Evolutionary conservation across 805 yeast genomes (phyloP), one percentile per base, ranked within the genome.

Genomic region (Lachancea sp.): DNA sequence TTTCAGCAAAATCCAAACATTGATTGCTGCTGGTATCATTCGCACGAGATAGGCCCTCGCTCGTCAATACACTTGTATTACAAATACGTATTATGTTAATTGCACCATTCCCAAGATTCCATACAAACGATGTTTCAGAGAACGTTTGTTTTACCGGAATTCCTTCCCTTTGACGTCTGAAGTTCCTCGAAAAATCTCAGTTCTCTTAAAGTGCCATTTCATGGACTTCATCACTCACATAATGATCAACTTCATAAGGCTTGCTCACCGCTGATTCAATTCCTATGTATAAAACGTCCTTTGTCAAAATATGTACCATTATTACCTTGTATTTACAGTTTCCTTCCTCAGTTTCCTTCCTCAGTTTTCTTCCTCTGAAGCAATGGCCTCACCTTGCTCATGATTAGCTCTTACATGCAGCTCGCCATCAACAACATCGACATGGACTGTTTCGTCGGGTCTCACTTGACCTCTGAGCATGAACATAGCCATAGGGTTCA

Each of bases 11-110:
- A 81, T 93, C 57, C 83, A 85, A 66, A 75, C 85, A 56, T 77
- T 93, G 66, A 83, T 90, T 64, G 96, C 97, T 46, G 96, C 98
- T 16, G 99, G 99, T 66, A 85, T 93, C 46, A 90, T 93, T 60
- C 47, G 47, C 20, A 44, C 39, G 22, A 44, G 47, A 19, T 44
- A 44, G 34, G 16, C 10, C 27, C 17, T 22, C 25, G 25, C 5
- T 16, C 6, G 3, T 13, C 31, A 29, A 29, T 29, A 12, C 31
- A 29, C 25, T 7, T 29, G 11, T 11, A 29, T 29, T 11, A 29
- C 8, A 22, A 6, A 8, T 22, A 22, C 25, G 25, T 22, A 22
- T 22, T 22, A 22, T 22, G 4, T 22, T 22, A 22, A 22, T 22
- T 22, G 25, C 25, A 22, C 25, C 25, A 22, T 22, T 22, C 25